phyloP scores from a whole-genome alignment of 1,139 yeast species.

The Pichia kudriavzevii region DNA sequence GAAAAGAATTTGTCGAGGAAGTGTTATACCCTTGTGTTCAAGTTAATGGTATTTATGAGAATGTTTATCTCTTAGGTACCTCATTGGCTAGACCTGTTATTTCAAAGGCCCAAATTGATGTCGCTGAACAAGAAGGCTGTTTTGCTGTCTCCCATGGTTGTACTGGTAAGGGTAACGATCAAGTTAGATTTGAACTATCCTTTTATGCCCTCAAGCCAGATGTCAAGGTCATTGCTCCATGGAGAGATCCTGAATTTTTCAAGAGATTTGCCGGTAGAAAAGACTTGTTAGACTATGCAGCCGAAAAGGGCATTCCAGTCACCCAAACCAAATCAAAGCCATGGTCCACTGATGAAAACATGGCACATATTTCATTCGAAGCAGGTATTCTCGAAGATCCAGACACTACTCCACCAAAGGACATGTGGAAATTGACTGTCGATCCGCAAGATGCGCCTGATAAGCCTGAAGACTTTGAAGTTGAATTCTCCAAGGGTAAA shows the following conservation, averaged over 20 bases:
- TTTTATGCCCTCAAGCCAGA: slow-evolving; percentile 98
- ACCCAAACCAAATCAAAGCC: slow-evolving; percentile 98
- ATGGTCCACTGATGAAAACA: slow-evolving; percentile 98
- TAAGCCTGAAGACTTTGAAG: slow-evolving; percentile 78
- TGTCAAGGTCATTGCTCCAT: slow-evolving; percentile 94
- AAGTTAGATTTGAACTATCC: slow-evolving; percentile 93
- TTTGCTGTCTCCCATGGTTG: slow-evolving; percentile 98
- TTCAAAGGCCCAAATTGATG: slow-evolving; percentile 95
- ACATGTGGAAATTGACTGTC: slow-evolving; percentile 98
- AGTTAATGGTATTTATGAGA: slow-evolving; percentile 94
- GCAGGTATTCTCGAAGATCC: slow-evolving; percentile 99
- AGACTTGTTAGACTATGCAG: slow-evolving; percentile 90
- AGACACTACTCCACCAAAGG: slow-evolving; percentile 97
- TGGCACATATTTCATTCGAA: slow-evolving; percentile 97
- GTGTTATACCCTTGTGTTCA: slow-evolving; percentile 96
- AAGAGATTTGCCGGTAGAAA: slow-evolving; percentile 97
- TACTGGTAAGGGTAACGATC: slow-evolving; percentile 99
- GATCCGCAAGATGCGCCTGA: slow-evolving; percentile 96
- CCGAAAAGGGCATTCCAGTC: slow-evolving; percentile 83
- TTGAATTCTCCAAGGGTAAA: slow-evolving; percentile 77
- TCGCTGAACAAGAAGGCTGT: slow-evolving; percentile 95
- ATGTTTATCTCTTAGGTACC: slow-evolving; percentile 91
- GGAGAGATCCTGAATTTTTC: slow-evolving; percentile 96
- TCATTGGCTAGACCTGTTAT: slow-evolving; percentile 98
- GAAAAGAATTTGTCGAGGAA: slow-evolving; percentile 88